A percentile compares a stretch with the other conserved stretches of the same genome.
These are phyloP conservation scores for Fraxinus sp. DNA, from an alignment of 305 asterid species.

Conservation along the genomic window DNA sequence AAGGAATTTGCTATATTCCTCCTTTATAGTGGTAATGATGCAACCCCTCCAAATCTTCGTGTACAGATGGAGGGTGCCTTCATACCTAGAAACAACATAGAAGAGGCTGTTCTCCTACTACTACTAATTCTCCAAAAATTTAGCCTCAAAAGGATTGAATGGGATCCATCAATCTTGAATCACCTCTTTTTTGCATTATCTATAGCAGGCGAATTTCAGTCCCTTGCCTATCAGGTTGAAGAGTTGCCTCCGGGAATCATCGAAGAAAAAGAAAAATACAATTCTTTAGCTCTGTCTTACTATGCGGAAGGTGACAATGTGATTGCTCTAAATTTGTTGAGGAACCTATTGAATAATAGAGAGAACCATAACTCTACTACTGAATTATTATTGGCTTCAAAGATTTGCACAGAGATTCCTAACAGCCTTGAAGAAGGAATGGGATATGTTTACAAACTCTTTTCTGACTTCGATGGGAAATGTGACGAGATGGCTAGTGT, in stretches of 20 bases:
- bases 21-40: slow-evolving; percentile 79
- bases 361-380: slow-evolving; percentile 44
- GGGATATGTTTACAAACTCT: slow-evolving; percentile 40
- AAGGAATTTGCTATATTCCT: slow-evolving; percentile 76
- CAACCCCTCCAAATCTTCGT: slow-evolving; percentile 80
- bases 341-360: slow-evolving; percentile 59
- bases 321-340: slow-evolving; percentile 61
- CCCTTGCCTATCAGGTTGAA: slow-evolving; percentile 69
- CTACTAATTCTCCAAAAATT: slow-evolving; percentile 53
- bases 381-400: slow-evolving; percentile 71
- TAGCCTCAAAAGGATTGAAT: slow-evolving; percentile 36
- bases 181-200: slow-evolving; percentile 82
- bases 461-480: slow-evolving; percentile 30
- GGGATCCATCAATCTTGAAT: slow-evolving; percentile 80
- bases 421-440: slow-evolving; percentile 58
- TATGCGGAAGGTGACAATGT: slow-evolving; percentile 60
- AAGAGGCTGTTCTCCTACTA: slow-evolving; percentile 85
- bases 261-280: slow-evolving; percentile 51
- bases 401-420: slow-evolving; percentile 58
- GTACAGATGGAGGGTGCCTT: slow-evolving; percentile 72
- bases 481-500: slow-evolving; percentile 48
- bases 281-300: slow-evolving; percentile 67
- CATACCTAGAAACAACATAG: slow-evolving; percentile 70
- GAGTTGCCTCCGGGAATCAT: slow-evolving; percentile 68
- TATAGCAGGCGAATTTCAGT: slow-evolving; percentile 48